Evolutionary conservation across 2,329 filamentous ascomycete species (phyloP), one percentile per base, ranked within the genome.

Genomic region (Alternaria novae-zelandiae): DNA sequence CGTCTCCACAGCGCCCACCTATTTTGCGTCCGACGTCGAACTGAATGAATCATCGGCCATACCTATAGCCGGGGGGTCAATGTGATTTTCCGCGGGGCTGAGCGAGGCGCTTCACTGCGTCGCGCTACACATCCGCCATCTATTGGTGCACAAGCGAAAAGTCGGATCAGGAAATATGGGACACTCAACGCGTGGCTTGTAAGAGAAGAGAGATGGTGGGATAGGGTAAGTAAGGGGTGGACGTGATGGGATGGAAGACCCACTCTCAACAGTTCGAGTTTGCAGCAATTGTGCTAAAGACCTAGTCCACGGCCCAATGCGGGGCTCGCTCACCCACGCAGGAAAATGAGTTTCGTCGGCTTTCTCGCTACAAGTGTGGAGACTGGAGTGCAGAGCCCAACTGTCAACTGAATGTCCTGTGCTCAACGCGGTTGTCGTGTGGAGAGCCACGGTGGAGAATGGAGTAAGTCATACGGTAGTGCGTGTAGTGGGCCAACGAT

Each of bases 261-360:
- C 68, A 67, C 68, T 67, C 66, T 69, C 68, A 70, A 70, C 68
- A 70, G 53, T 65, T 68, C 57, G 59, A 57, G 43, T 65, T 46
- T 63, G 55, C 60, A 59, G 41, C 43, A 45, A 17, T 53, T 50
- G 45, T 20, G 15, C 54, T 51, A 54, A 43, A 43, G 15, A 44
- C 17, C 21, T 54, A 54, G 36, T 44, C 21, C 23, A 20, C 36
- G 30, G 36, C 20, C 49, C 30, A 36, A 36, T 30, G 55, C 43
- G 55, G 60, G 51, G 44, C 50, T 21, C 44, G 44, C 23, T 53
- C 28, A 58, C 41, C 23, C 43, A 25, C 54, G 41, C 21, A 41
- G 36, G 28, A 30, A 41, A n/a, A 32, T 20, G 26, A 32, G 28
- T 53, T 28, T 47, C 46, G 30, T 54, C 23, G 49, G 49, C 20